Base-by-base conservation (phyloP, 257 asterid genomes). In the Ophiorrhiza pumila region DNA sequence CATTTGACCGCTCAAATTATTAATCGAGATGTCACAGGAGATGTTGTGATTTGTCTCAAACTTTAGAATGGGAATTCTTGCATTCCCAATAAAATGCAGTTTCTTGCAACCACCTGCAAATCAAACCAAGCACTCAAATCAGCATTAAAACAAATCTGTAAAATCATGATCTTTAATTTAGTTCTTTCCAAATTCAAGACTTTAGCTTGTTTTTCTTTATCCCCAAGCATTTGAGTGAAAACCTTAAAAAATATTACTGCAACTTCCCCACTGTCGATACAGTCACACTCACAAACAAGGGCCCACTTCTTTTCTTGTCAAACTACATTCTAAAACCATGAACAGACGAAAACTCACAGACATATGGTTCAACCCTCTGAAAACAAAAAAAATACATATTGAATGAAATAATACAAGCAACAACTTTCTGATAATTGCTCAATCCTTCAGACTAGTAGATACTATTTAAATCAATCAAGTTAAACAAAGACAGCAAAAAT, bases 1-100 rank as follows among this genome's bases (percentile, higher is more conserved):
- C 96, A 92, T 89, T 83, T 95, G 96, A 71, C 98, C 99, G 65
- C 77, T 79, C 81, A 92, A 85, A 76, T 92, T 95, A 86, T 83
- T 89, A 72, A 95, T 76, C 65, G 99, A 95, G 76, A 95, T 78
- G 85, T 95, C 99, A 81, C 97, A 90, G 5, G 96, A 92, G 80
- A 90, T 84, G 80, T 84, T 85, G 74, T 71, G 55, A 71, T 74
- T 74, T 34, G 86, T 81, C 84, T 85, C 92, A 41, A 87, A 78
- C 88, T 92, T 92, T 77, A 95, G 76, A 85, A 95, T 90, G 52
- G 97, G 98, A 58, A 95, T 84, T 85, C 97, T 87, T 3, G 99
- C 97, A 78, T 89, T 69, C 67, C 83, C 55, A 78, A 95, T 84
- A 67, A 88, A 85, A 68, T 76, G 87, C 76, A 90, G 59, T 82